Conservation (phyloP, 306 rosid species). For the Oxytropis ochrocephala region DNA sequence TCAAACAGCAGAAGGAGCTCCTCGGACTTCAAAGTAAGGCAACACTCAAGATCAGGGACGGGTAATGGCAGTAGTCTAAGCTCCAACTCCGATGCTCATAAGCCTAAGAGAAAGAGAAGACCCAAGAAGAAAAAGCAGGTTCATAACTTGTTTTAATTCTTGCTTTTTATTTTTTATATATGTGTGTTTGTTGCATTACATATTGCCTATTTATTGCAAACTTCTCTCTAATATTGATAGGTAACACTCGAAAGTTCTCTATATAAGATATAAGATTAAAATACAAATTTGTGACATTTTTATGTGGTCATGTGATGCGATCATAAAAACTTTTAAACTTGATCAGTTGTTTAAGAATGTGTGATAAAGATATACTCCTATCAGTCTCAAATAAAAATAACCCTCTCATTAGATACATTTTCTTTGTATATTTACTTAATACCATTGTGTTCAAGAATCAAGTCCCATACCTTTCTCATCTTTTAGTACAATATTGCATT, state of each 20-base stretch:
- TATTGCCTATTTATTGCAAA: background rate
- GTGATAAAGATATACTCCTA: background rate
- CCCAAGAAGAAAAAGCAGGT: constrained; percentile 93
- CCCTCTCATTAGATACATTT: background rate
- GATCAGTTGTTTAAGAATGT: background rate
- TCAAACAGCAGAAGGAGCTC: constrained; percentile 64
- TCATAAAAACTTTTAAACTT: background rate
- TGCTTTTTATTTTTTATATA: background rate
- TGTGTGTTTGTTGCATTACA: background rate
- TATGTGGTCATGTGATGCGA: background rate
- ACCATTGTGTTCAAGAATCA: background rate
- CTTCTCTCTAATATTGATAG: background rate
- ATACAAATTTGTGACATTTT: background rate
- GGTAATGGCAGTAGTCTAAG: constrained; percentile 82
- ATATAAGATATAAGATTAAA: background rate
- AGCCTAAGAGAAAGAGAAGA: constrained; percentile 92
- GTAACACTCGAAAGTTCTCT: background rate
- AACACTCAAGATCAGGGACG: constrained; percentile 67
- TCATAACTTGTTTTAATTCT: constrained; percentile 5
- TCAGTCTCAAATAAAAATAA: background rate
- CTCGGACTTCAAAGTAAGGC: constrained; percentile 51
- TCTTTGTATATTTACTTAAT: background rate
- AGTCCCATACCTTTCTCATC: background rate
- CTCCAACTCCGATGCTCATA: constrained; percentile 97
- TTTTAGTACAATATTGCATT: background rate